Percentiles rank a stretch among this genome's conserved stretches.
Conservation (phyloP, 2,329 filamentous ascomycete genomes). For the Hymenoscyphus infarciens region DNA sequence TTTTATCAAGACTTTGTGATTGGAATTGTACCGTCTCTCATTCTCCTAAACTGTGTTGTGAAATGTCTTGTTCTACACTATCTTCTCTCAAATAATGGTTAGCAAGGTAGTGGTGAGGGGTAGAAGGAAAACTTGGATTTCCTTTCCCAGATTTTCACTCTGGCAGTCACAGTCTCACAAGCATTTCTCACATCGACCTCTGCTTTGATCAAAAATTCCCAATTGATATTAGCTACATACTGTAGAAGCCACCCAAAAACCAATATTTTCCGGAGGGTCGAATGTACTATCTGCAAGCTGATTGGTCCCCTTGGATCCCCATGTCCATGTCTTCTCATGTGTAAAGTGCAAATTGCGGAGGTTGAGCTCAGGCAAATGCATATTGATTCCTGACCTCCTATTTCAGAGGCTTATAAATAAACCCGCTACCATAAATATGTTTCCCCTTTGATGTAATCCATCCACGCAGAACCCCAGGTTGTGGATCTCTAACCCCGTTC, state of each 20-base stretch:
- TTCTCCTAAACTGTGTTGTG: too few relatives aligned
- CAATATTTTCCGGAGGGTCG: background rate
- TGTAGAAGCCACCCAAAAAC: background rate
- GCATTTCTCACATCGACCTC: too few relatives aligned
- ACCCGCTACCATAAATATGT: background rate
- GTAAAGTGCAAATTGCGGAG: background rate
- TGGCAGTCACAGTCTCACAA: too few relatives aligned
- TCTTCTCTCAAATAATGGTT: too few relatives aligned
- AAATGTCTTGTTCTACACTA: too few relatives aligned
- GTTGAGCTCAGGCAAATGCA: background rate
- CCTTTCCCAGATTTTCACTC: too few relatives aligned
- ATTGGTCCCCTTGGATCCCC: background rate
- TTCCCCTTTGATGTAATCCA: background rate
- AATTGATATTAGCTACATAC: background rate
- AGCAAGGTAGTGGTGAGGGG: too few relatives aligned
- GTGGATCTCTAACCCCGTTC: background rate
- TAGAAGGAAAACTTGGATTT: too few relatives aligned
- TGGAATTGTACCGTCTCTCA: too few relatives aligned
- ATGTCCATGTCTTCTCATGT: background rate
- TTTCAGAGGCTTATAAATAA: background rate
- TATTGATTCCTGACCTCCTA: background rate
- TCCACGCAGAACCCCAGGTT: background rate
- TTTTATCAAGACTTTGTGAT: too few relatives aligned
- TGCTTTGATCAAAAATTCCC: background rate
- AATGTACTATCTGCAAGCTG: background rate